Conservation (phyloP, 257 asterid genomes). For the Prunella vulgaris region DNA sequence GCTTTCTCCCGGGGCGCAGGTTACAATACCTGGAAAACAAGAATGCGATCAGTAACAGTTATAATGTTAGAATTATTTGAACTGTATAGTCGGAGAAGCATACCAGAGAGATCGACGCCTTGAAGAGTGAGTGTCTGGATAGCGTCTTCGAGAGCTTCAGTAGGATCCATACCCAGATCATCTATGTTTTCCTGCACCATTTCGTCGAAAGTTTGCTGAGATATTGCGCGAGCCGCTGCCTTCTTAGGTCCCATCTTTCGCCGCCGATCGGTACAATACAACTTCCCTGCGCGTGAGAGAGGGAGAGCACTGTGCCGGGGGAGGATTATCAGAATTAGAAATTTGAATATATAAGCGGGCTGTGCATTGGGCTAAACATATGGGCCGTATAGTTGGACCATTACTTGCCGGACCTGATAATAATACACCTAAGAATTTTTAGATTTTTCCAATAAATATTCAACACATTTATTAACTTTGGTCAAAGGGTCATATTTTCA, state of each 20-base stretch:
- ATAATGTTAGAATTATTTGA: not conserved
- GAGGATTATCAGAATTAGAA: slow-evolving; percentile 9
- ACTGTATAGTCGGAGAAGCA: slow-evolving; percentile 2
- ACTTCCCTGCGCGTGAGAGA: not conserved
- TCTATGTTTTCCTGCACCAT: slow-evolving; percentile 88
- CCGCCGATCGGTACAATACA: slow-evolving; percentile 25
- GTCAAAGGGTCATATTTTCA: too few species aligned
- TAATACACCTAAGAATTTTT: too few species aligned
- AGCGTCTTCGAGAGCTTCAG: slow-evolving; percentile 88
- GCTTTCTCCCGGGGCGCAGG: slow-evolving; percentile 72
- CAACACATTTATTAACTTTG: too few species aligned
- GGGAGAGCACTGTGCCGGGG: slow-evolving; percentile 12
- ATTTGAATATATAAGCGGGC: slow-evolving; percentile 29
- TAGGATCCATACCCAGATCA: slow-evolving; percentile 86
- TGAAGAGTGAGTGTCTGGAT: slow-evolving; percentile 82
- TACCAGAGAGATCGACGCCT: slow-evolving; percentile 91
- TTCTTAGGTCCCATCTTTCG: slow-evolving; percentile 55
- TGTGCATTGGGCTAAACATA: not conserved
- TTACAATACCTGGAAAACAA: slow-evolving; percentile 55
- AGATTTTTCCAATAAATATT: too few species aligned
- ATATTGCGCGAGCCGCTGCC: slow-evolving; percentile 54
- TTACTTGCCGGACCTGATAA: too few species aligned
- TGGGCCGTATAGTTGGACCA: slow-evolving; percentile 13
- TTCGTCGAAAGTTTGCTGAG: slow-evolving; percentile 90
- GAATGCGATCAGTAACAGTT: not conserved